phyloP scores from a whole-genome alignment of 2,329 filamentous ascomycete species.

The Trichoderma asperellum region DNA sequence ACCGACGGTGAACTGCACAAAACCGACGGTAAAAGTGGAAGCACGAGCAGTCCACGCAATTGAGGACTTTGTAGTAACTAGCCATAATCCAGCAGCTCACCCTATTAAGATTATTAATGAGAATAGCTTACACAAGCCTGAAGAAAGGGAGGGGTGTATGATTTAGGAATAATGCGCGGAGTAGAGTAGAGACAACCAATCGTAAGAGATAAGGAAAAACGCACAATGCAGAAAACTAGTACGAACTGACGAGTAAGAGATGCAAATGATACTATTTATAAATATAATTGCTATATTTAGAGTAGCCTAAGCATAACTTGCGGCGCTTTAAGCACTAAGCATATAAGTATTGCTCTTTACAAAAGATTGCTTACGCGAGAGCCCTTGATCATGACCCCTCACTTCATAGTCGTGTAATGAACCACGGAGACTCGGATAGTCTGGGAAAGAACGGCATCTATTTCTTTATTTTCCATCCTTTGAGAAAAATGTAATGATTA shows the following conservation, averaged over 20 bases:
- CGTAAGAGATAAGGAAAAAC: no score
- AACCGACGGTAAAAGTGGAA: neutral
- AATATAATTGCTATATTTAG: neutral
- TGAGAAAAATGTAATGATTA: no score
- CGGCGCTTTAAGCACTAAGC: neutral
- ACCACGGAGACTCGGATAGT: neutral
- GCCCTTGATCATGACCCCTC: neutral
- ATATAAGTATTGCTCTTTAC: neutral
- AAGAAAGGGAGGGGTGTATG: no score
- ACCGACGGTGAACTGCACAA: neutral
- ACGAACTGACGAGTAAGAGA: neutral
- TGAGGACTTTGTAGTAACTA: neutral
- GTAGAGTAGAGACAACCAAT: neutral
- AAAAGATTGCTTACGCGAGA: neutral
- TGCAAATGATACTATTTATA: neutral
- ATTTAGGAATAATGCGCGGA: neutral
- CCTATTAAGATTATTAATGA: neutral
- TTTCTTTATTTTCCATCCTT: no score
- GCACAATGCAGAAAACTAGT: no score
- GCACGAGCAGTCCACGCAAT: neutral
- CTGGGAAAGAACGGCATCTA: no score
- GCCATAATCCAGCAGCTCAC: neutral
- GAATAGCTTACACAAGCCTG: neutral
- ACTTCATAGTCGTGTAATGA: neutral
- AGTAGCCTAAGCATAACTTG: neutral